Conservation (phyloP, 1,139 yeast species). For the Blastobotrys capitulatus region DNA sequence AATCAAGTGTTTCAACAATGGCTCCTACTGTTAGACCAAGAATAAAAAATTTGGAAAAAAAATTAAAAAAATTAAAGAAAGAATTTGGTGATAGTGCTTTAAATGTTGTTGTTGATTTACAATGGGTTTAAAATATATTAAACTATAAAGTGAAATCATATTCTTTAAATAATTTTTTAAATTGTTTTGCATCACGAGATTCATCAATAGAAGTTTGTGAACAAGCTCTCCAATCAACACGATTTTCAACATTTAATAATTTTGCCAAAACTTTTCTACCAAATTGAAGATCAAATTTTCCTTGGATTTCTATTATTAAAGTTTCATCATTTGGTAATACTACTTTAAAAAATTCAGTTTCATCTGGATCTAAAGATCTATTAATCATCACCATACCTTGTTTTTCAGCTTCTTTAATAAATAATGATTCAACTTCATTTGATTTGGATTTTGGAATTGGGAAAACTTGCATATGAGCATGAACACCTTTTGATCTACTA, state of each 20-base stretch:
- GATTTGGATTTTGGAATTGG: constrained; percentile 26
- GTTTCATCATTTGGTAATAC: constrained; percentile 15
- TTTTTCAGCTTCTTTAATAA: constrained; percentile 21
- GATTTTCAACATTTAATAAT: constrained; percentile 45
- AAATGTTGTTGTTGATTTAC: constrained; percentile 24
- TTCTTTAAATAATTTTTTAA: constrained; percentile 45
- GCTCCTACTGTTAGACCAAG: constrained; percentile 28
- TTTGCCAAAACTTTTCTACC: constrained; percentile 73
- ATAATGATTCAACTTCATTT: constrained; percentile 16
- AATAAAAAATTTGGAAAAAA: constrained; percentile 28
- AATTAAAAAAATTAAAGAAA: constrained; percentile 26
- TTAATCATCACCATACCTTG: constrained; percentile 14
- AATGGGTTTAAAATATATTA: constrained; percentile 20
- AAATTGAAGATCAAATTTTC: constrained; percentile 59
- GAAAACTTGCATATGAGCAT: constrained; percentile 33
- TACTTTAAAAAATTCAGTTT: constrained; percentile 19
- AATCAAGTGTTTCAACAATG: constrained; percentile 23
- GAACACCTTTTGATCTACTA: constrained; percentile 31
- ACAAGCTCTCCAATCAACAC: constrained; percentile 74
- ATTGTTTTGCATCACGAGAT: constrained; percentile 50
- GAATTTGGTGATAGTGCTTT: constrained; percentile 22
- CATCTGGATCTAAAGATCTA: constrained; percentile 12
- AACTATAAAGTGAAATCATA: constrained; percentile 40
- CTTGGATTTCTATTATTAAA: constrained; percentile 17
- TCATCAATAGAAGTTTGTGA: constrained; percentile 56